These are phyloP conservation scores for Botrytis sinoallii DNA, from an alignment of 2,329 filamentous ascomycete species.

Conservation along the genomic window DNA sequence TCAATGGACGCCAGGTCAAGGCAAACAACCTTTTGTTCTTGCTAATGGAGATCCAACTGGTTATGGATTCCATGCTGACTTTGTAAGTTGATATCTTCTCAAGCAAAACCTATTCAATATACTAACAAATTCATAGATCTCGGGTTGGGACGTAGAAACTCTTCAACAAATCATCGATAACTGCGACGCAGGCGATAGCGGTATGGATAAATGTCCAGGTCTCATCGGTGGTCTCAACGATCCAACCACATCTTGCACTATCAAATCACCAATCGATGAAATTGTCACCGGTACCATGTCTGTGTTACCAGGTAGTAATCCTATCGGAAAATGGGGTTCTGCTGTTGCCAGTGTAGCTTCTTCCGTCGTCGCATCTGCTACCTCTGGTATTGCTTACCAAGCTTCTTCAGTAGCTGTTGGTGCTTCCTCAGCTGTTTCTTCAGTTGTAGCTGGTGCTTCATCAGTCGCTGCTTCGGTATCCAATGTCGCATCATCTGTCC, in stretches of 20 bases:
- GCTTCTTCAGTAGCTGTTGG: background rate
- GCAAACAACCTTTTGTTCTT: slow-evolving; percentile 68
- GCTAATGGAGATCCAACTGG: slow-evolving; percentile 76
- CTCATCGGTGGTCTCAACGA: slow-evolving; percentile 53
- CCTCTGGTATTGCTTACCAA: background rate
- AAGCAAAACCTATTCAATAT: background rate
- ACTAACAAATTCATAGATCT: slow-evolving; percentile 58
- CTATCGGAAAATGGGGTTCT: slow-evolving; percentile 49
- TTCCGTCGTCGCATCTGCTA: slow-evolving; percentile 2
- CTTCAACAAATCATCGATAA: slow-evolving; percentile 69
- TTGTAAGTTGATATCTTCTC: slow-evolving; percentile 41
- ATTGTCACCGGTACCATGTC: slow-evolving; percentile 44
- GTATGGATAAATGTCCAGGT: slow-evolving; percentile 61
- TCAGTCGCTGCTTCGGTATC: background rate
- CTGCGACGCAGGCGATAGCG: slow-evolving; percentile 60
- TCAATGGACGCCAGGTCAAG: slow-evolving; percentile 59
- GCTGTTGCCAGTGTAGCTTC: background rate
- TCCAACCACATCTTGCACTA: slow-evolving; percentile 47
- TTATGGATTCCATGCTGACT: slow-evolving; percentile 75
- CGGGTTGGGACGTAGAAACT: slow-evolving; percentile 68
- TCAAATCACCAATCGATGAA: slow-evolving; percentile 48
- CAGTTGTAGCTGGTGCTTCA: background rate
- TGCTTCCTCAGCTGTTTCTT: background rate
- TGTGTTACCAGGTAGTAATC: slow-evolving; percentile 54
- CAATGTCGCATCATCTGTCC: background rate